Percentiles rank a stretch among this genome's conserved stretches.
These are phyloP conservation scores for Misopates orontium DNA, from an alignment of 257 asterid species.

Conservation along the genomic window DNA sequence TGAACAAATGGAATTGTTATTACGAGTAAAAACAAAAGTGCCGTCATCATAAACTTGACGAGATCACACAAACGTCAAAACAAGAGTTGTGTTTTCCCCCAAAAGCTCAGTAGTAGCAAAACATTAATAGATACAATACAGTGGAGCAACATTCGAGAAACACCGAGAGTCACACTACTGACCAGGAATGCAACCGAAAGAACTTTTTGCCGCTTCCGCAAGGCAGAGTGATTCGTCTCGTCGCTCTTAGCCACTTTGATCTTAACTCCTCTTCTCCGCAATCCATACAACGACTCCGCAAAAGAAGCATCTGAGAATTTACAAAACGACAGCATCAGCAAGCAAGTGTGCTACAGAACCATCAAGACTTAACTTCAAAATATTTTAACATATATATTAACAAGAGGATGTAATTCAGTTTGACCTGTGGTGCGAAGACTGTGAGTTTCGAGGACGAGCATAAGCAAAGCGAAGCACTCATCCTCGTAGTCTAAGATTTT, in stretches of 20 bases:
- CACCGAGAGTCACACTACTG: conserved; percentile 6
- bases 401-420: no score
- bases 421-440: conserved; percentile 87
- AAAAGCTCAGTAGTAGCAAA: not conserved
- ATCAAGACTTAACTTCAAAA: conserved; percentile 3
- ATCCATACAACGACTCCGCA: conserved; percentile 90
- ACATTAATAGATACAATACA: not conserved
- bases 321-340: conserved; percentile 28
- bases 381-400: no score
- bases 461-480: conserved; percentile 85
- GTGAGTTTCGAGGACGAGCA: conserved; percentile 92
- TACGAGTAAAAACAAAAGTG: not conserved
- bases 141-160: not conserved
- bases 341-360: conserved; percentile 14
- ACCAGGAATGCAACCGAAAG: conserved; percentile 93
- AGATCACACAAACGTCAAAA: not conserved
- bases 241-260: conserved; percentile 45
- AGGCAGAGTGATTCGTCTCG: conserved; percentile 58
- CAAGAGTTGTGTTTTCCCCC: conserved; percentile 3
- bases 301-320: conserved; percentile 78
- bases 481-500: conserved; percentile 91
- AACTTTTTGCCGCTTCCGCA: conserved; percentile 76
- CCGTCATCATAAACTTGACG: not conserved
- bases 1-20: not conserved
- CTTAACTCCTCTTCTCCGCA: conserved; percentile 78